Evolutionary conservation across 192 early-diverging fungal species (phyloP), one percentile per base, ranked within the genome.

Genomic region (Chytriomyces sp.): DNA sequence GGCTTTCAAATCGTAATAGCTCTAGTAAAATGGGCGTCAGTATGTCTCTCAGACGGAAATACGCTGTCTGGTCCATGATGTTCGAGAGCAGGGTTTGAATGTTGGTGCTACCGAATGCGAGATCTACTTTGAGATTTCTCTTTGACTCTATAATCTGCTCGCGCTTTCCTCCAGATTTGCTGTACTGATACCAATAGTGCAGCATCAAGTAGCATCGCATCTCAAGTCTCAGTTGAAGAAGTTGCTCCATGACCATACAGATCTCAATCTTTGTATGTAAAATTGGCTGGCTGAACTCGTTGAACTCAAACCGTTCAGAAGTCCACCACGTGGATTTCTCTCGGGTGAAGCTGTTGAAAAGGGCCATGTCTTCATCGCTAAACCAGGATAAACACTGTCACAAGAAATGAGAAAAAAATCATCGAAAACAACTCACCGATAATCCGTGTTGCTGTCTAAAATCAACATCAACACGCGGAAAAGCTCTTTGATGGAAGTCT

Each of bases 221-320:
- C 34, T 77, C 70, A 19, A 72, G 32, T 12, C 72, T 37, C 4
- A 77, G 64, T 32, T 57, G 60, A 32, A 77, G 3, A 19, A 77
- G 26, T 7, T 54, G 38, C 59, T 77, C 76, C 71, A 77, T 73
- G 52, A 77, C 69, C 25, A 41, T 1, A 38, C 70, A 73, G 22
- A 73, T 69, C 70, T 77, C 76, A 31, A 77, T 77, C 39, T 77
- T 77, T 30, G 57, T 10, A 17, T 73, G 26, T 52, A 73, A 69
- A 14, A 77, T 73, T 22, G 70, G 73, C 54, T 64, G 59, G 26
- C 10, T 65, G 22, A 19, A 31, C 39, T 74, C 73, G 54, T 64
- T 65, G 33, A 64, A 74, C 32, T 74, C 73, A 40, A 74, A 74
- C 40, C 73, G 44, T 14, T 67, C 63, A 17, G 7, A 36, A 7